Percentiles rank a stretch among this genome's conserved stretches.
These are phyloP conservation scores for Juncus inflexus DNA, from an alignment of 176 grass and related monocot genomes.

Conservation along the genomic window DNA sequence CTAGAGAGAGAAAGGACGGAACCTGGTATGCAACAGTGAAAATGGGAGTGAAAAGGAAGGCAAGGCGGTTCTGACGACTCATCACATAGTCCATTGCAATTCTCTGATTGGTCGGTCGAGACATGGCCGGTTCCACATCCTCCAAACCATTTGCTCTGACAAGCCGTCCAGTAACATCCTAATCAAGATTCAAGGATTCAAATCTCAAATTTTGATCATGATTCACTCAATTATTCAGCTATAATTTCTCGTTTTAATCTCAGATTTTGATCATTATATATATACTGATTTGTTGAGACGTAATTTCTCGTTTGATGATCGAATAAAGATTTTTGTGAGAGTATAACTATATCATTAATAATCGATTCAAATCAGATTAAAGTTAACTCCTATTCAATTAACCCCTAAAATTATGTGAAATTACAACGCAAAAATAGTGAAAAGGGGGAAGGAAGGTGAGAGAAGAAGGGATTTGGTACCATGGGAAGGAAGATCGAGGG, in stretches of 20 bases:
- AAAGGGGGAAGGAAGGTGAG: too few relatives aligned
- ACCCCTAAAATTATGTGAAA: neutral
- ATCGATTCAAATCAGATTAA: neutral
- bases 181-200: neutral
- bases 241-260: too few relatives aligned
- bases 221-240: too few relatives aligned
- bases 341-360: neutral
- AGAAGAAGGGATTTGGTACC: neutral
- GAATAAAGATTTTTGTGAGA: neutral
- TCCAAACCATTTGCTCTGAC: conserved; percentile 77
- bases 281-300: too few relatives aligned
- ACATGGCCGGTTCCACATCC: conserved; percentile 43
- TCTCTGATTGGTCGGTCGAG: conserved; percentile 51
- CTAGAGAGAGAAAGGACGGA: conserved; percentile 14
- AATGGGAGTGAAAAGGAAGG: conserved; percentile 76
- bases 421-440: neutral
- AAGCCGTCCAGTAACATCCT: conserved; percentile 70
- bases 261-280: neutral
- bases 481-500: neutral
- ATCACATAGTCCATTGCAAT: conserved; percentile 56
- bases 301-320: neutral
- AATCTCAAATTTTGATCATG: neutral
- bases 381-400: neutral
- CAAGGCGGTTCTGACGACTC: conserved; percentile 51
- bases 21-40: conserved; percentile 76